A percentile compares a stretch with the other conserved stretches of the same genome.
These are phyloP conservation scores for Suhomyces chickasaworum DNA, from an alignment of 1,139 yeast genomes.

Conservation along the genomic window DNA sequence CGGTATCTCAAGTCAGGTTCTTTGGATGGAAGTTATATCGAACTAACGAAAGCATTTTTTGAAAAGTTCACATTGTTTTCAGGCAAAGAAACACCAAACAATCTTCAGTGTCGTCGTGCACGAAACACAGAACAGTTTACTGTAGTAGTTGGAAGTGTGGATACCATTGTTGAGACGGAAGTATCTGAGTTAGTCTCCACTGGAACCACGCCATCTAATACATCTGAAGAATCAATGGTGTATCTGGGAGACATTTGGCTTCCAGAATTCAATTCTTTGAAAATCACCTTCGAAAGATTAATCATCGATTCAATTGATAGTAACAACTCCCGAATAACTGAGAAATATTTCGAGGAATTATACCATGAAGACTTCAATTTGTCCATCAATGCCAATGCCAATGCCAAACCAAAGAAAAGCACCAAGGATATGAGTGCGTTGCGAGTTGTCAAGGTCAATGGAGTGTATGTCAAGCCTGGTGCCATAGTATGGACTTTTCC, in stretches of 20 bases:
- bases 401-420: constrained; percentile 19
- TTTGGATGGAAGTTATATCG: constrained; percentile 34
- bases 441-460: constrained; percentile 39
- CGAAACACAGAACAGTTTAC: constrained; percentile 33
- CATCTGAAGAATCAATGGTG: constrained; percentile 11
- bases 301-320: constrained; percentile 35
- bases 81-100: constrained; percentile 9
- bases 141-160: constrained; percentile 37
- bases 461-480: constrained; percentile 29
- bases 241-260: constrained; percentile 36
- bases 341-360: constrained; percentile 25
- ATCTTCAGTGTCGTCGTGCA: constrained; percentile 29
- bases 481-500: constrained; percentile 36
- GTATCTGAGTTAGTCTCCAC: constrained; percentile 25
- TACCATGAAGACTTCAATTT: constrained; percentile 16
- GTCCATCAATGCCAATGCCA: constrained; percentile 19
- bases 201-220: constrained; percentile 4
- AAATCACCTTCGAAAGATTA: constrained; percentile 43
- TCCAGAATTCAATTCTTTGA: constrained; percentile 35
- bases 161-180: constrained; percentile 25
- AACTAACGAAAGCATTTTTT: constrained; percentile 32
- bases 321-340: constrained; percentile 26
- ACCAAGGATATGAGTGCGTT: constrained; percentile 20
- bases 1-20: constrained; percentile 24
- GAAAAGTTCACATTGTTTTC: constrained; percentile 31